Conservation (phyloP, 345 rosid species). For the Populus deltoides region DNA sequence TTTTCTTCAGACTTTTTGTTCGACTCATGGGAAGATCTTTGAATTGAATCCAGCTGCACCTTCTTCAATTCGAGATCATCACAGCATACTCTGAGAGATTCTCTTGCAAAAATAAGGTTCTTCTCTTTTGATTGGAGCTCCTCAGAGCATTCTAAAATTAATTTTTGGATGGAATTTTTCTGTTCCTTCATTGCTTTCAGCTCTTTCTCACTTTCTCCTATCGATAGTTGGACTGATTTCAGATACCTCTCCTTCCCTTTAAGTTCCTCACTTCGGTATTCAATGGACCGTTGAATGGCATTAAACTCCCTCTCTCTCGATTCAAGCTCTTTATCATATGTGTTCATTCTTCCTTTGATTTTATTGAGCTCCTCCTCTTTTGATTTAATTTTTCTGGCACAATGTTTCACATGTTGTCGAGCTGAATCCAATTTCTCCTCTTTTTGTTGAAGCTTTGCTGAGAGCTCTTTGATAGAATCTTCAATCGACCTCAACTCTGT, state of each 20-base stretch:
- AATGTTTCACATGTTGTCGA: background rate
- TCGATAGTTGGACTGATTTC: conserved; percentile 9
- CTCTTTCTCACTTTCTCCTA: conserved; percentile 15
- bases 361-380: conserved; percentile 26
- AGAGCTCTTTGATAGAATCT: background rate
- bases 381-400: conserved; percentile 9
- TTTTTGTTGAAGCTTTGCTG: background rate
- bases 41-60: background rate
- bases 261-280: background rate
- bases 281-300: conserved; percentile 4
- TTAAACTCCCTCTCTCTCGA: conserved; percentile 24
- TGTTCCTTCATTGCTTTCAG: conserved; percentile 12
- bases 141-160: conserved; percentile 4
- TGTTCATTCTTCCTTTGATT: conserved; percentile 6
- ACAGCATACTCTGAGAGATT: conserved; percentile 20
- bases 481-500: conserved; percentile 6
- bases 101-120: background rate
- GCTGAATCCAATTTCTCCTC: conserved; percentile 20
- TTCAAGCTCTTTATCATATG: conserved; percentile 14
- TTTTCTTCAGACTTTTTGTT: conserved; percentile 8
- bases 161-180: background rate
- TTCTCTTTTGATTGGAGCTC: conserved; percentile 8
- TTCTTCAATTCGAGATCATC: background rate
- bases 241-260: background rate
- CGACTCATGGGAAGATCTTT: background rate